Evolutionary conservation across 129 eudicot species (phyloP), one percentile per base, ranked within the genome.

Genomic region (Pittosporum tobira): DNA sequence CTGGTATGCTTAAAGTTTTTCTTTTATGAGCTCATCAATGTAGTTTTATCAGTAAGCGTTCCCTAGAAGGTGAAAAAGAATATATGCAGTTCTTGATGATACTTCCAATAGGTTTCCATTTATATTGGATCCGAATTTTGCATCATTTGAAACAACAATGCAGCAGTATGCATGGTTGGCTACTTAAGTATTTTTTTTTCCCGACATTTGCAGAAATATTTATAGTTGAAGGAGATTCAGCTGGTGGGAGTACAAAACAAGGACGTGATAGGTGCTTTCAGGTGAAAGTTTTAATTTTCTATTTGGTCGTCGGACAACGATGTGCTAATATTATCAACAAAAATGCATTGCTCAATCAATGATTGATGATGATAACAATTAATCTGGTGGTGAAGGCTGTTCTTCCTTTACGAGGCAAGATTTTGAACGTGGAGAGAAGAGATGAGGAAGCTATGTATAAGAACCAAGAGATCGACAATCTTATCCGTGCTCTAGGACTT

Each of bases 201-300:
- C 7, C 20, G 8, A 22, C 12, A 44, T 65, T 56, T 67, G 67
- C 90, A 91, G 99, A 91, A 67, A 91, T 91, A 71, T 91, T 91
- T 68, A 83, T 91, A 23, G 99, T 91, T 51, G 99, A 91, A 80
- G 99, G 99, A 69, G 99, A 91, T 71, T 91, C 99, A 76, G 99
- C 99, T 7, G 99, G 99, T 74, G 99, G 99, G 65, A 91, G 99
- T 79, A 88, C 99, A 57, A 91, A 91, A 71, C 99, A 91, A 79
- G 99, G 96, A 13, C 94, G 99, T 45, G 99, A 91, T 72, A 87
- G 94, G 47, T 82, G 90, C 65, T 91, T 87, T 76, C 95, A 88
- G 94, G 94, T 88, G 62, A 75, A 40, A 28, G 9, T 36, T n/a
- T 48, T 12, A 8, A 37, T 38, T 22, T 47, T 34, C 14, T 36